Percentiles rank a stretch among this genome's conserved stretches.
Conservation (phyloP, 768 basidiomycete genomes). For the Panaeolus cyanescens region DNA sequence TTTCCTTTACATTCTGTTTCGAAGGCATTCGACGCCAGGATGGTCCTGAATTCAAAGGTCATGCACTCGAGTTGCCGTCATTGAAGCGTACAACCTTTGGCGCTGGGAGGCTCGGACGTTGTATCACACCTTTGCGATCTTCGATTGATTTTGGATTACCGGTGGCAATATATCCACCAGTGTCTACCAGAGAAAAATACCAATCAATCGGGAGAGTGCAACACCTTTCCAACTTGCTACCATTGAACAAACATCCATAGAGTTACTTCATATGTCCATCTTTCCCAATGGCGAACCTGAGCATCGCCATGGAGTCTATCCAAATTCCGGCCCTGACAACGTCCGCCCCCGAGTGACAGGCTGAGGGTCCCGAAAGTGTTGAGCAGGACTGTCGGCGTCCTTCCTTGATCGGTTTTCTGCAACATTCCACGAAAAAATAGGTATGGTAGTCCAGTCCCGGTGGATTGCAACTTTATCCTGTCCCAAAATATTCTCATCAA, state of each 20-base stretch:
- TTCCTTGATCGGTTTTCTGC: neutral
- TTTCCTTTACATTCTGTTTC: neutral
- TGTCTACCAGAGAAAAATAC: neutral
- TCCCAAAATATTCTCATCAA: neutral
- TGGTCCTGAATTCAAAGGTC: no score
- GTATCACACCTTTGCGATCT: neutral
- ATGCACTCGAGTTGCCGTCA: neutral
- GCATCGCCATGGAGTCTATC: neutral
- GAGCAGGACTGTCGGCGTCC: neutral
- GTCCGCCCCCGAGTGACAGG: neutral
- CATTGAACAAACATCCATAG: neutral
- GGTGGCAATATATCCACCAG: neutral
- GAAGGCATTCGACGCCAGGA: neutral
- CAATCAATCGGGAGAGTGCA: neutral
- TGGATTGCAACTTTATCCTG: neutral
- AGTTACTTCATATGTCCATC: neutral
- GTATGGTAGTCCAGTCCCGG: neutral
- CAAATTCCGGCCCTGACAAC: neutral
- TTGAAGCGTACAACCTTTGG: neutral
- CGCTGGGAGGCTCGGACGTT: neutral
- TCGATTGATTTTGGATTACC: neutral
- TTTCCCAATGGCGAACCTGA: slow-evolving; percentile 1
- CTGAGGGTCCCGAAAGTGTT: no score
- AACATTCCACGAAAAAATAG: no score
- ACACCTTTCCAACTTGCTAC: no score